These are phyloP conservation scores for Paulownia fortunei DNA, from an alignment of 257 asterid genomes.

Conservation along the genomic window DNA sequence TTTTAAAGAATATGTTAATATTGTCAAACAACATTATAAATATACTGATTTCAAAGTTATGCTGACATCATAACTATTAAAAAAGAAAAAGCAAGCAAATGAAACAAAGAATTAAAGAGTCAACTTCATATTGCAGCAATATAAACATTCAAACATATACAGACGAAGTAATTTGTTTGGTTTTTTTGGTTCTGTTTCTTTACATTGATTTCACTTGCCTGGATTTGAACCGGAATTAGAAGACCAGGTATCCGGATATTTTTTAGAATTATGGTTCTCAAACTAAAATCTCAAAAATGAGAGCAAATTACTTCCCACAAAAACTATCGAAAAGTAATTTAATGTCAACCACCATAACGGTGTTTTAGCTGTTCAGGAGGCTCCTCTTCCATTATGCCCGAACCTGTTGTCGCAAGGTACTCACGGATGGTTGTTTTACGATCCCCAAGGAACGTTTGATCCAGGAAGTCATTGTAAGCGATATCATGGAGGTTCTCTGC, in stretches of 20 bases:
- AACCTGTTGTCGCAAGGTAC: constrained; percentile 56
- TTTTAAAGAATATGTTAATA: neutral
- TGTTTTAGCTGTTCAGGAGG: constrained; percentile 55
- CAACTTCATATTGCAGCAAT: neutral
- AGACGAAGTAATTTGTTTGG: neutral
- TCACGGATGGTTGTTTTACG: constrained; percentile 66
- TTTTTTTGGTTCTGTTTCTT: too few species aligned
- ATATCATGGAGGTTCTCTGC: constrained; percentile 57
- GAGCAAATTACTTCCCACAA: too few species aligned
- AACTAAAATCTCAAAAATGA: too few species aligned
- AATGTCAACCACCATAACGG: constrained; percentile 58
- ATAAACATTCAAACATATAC: neutral
- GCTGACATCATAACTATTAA: too few species aligned
- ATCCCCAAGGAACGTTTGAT: constrained; percentile 70
- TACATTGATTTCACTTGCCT: too few species aligned
- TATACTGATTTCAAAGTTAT: too few species aligned
- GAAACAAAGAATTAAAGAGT: neutral
- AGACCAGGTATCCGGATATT: too few species aligned
- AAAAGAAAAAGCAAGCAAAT: too few species aligned
- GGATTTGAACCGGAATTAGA: too few species aligned
- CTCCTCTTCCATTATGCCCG: constrained; percentile 69
- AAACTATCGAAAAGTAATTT: neutral
- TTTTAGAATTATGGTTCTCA: too few species aligned
- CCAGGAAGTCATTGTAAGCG: constrained; percentile 58
- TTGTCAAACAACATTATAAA: too few species aligned